Conservation (phyloP, 2,329 filamentous ascomycete genomes). For the Ceratocystis albifundus region DNA sequence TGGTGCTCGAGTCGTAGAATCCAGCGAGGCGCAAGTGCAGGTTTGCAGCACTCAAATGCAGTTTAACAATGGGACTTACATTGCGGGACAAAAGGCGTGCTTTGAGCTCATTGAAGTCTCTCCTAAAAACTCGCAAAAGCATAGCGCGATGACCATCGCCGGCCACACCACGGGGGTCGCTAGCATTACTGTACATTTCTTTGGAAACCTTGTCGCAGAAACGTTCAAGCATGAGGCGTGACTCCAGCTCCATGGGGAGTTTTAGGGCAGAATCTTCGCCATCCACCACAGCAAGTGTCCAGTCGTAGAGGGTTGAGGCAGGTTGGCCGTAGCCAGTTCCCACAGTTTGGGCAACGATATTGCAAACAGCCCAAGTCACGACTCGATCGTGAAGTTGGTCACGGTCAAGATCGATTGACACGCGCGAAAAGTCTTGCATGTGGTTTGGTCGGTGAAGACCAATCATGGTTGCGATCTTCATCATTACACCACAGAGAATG, state of each 20-base stretch:
- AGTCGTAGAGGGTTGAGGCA: constrained; percentile 65
- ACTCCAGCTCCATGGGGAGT: constrained; percentile 51
- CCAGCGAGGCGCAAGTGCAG: constrained; percentile 67
- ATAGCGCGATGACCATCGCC: constrained; percentile 56
- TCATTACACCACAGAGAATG: constrained; percentile 71
- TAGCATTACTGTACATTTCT: constrained; percentile 67
- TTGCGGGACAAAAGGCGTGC: constrained; percentile 48
- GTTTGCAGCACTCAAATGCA: constrained; percentile 61
- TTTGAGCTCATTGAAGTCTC: constrained; percentile 53
- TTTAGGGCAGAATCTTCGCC: constrained; percentile 40
- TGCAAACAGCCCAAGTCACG: constrained; percentile 73
- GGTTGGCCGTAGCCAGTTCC: constrained; percentile 78
- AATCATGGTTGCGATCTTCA: constrained; percentile 76
- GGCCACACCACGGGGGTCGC: constrained; percentile 57
- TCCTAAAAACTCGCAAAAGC: constrained; percentile 53
- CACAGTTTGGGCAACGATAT: constrained; percentile 69
- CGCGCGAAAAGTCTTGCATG: constrained; percentile 70
- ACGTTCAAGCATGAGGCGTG: constrained; percentile 57
- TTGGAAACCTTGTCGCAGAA: constrained; percentile 69
- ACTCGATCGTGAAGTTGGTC: constrained; percentile 70
- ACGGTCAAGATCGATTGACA: constrained; percentile 61
- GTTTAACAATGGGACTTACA: constrained; percentile 46
- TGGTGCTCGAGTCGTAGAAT: constrained; percentile 67
- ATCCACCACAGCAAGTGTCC: constrained; percentile 51
- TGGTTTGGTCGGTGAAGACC: constrained; percentile 70